Evolutionary conservation across 768 basidiomycete species (phyloP).

Genomic region (Terana coerulea): DNA sequence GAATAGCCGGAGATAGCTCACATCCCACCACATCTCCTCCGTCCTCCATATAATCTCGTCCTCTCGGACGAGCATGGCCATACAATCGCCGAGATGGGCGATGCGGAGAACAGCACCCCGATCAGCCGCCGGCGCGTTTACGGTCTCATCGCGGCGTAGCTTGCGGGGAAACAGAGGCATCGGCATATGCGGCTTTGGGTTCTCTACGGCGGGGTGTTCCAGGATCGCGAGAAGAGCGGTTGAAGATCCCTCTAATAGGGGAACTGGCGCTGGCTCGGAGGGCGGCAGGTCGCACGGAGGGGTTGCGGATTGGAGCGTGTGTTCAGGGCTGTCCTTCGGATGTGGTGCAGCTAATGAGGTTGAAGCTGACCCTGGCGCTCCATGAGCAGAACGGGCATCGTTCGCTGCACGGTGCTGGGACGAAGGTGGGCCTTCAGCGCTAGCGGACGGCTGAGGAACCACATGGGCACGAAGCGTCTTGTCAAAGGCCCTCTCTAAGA

Average conservation of each 20-base stretch:
- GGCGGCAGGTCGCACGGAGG: not conserved
- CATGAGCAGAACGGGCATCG: no score
- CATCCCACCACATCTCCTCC: slow-evolving; percentile 91
- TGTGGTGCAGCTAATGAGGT: no score
- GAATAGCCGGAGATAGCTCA: slow-evolving; percentile 31
- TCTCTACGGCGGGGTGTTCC: slow-evolving; percentile 31
- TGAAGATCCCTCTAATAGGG: slow-evolving; percentile 58
- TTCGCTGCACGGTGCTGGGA: slow-evolving; percentile 3
- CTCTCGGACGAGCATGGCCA: slow-evolving; percentile 80
- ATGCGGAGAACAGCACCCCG: slow-evolving; percentile 68
- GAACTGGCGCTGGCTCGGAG: slow-evolving; percentile 20
- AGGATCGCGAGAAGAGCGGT: slow-evolving; percentile 67
- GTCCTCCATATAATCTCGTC: slow-evolving; percentile 80
- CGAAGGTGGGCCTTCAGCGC: slow-evolving; percentile 22
- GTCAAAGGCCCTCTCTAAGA: slow-evolving; percentile 69
- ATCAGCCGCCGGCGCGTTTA: slow-evolving; percentile 22
- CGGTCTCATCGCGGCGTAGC: slow-evolving; percentile 10
- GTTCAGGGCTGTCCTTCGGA: not conserved
- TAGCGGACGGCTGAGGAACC: slow-evolving; percentile 13
- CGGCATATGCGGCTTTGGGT: slow-evolving; percentile 5
- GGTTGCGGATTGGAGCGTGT: not conserved
- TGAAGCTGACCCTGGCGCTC: slow-evolving; percentile 5
- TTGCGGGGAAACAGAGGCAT: slow-evolving; percentile 14
- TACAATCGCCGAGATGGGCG: slow-evolving; percentile 85
- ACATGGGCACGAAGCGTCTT: slow-evolving; percentile 62